phyloP scores from a whole-genome alignment of 179 eudicot species.

The Spergularia azorica region DNA sequence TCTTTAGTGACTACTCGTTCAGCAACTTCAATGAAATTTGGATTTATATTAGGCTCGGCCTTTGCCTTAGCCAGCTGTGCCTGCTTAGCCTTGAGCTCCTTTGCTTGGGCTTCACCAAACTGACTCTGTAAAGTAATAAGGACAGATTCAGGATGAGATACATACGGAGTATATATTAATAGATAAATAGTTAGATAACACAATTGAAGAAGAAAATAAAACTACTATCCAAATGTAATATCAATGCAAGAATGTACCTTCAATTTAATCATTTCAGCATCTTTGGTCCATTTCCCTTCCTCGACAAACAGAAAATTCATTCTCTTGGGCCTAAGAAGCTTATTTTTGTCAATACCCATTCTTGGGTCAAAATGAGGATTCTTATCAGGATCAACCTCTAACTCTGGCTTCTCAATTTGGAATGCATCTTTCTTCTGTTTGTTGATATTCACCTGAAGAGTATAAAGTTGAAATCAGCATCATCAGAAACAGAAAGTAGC shows the following conservation, averaged over 20 bases:
- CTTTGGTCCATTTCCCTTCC: constrained; percentile 98
- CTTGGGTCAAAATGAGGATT: constrained; percentile 90
- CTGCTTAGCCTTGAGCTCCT: constrained; percentile 87
- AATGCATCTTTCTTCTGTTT: constrained; percentile 97
- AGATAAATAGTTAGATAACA: not conserved
- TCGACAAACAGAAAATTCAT: constrained; percentile 87
- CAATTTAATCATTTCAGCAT: constrained; percentile 81
- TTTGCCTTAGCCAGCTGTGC: constrained; percentile 95
- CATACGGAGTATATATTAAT: too few relatives aligned
- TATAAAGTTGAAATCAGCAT: constrained; percentile 7
- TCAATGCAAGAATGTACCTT: constrained; percentile 47
- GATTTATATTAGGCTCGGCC: constrained; percentile 96
- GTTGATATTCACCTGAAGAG: constrained; percentile 86
- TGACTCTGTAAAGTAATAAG: constrained; percentile 53
- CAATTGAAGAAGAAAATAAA: not conserved
- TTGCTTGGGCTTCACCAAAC: constrained; percentile 98
- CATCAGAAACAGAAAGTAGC: not conserved
- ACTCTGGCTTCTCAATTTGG: constrained; percentile 89
- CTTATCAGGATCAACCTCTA: constrained; percentile 85
- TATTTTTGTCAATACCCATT: constrained; percentile 85
- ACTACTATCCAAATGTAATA: not conserved
- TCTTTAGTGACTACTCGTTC: constrained; percentile 83
- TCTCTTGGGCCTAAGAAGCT: constrained; percentile 89
- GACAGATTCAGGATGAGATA: not conserved
- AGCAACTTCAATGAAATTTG: constrained; percentile 90